Percentiles rank a stretch among this genome's conserved stretches.
Evolutionary conservation across 345 rosid genomes (phyloP).

Genomic region (Salix viminalis): DNA sequence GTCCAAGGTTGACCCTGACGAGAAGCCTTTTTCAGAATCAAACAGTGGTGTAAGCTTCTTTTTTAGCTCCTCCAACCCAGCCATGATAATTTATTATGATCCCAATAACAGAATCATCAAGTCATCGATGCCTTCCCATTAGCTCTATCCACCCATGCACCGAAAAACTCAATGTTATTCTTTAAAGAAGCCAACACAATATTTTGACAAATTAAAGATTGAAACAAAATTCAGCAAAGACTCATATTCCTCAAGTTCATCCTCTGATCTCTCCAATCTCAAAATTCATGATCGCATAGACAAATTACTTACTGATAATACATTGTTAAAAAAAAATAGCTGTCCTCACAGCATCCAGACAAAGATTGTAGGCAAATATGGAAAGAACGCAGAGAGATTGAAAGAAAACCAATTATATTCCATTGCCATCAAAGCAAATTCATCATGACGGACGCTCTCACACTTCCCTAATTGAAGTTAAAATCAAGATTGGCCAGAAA

Average conservation of each 20-base stretch:
- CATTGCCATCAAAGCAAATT: too few species aligned
- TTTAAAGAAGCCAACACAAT: background rate
- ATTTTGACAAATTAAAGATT: background rate
- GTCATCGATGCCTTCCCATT: background rate
- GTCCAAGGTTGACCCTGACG: slow-evolving; percentile 60
- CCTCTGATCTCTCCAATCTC: too few species aligned
- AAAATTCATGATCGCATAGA: too few species aligned
- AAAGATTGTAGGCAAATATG: too few species aligned
- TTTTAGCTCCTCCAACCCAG: slow-evolving; percentile 80
- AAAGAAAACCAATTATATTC: too few species aligned
- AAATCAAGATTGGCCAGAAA: too few species aligned
- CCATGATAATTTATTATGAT: slow-evolving; percentile 45
- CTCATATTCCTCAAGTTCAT: background rate
- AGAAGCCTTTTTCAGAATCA: slow-evolving; percentile 88
- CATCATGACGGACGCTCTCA: too few species aligned
- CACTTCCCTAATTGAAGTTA: too few species aligned
- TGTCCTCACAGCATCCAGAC: background rate
- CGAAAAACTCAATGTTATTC: background rate
- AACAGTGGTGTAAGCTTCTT: slow-evolving; percentile 85
- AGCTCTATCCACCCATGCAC: background rate
- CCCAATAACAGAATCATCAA: background rate
- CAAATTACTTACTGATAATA: background rate
- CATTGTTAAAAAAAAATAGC: background rate
- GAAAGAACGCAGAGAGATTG: too few species aligned
- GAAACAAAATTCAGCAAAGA: background rate